Base-by-base conservation (phyloP, 1,284 basidiomycete species). In the Cutaneotrichosporon sp. region DNA sequence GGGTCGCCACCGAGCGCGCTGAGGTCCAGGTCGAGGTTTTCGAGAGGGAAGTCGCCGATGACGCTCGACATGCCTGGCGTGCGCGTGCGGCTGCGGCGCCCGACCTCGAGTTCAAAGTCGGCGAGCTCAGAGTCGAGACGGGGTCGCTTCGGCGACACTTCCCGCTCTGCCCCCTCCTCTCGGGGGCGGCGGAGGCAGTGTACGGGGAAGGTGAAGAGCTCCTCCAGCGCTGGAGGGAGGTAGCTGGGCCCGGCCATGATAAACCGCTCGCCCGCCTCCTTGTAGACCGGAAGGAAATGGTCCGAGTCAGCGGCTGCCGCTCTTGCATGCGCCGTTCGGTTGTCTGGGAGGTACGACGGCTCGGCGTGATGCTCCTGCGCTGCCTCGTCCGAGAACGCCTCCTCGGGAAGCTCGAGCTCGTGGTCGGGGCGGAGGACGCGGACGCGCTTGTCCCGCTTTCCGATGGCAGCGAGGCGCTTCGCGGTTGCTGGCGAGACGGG, bases 151-250 rank as follows among this genome's bases (percentile, higher is more conserved):
- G 51, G 42, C 25, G 57, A 31, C n/a, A 43, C 66, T 38, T 69
- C 58, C 18, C 46, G 25, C 27, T 49, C 58, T 18, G 5, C 51
- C 33, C 45, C 45, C 24, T 20, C 51, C 31, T 58, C 63, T 80
- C 82, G 74, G 58, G 79, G 79, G 54, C 77, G 52, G 66, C 80
- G 58, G 73, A 82, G 78, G 20, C 80, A 81, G 56, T 79, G 81
- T 11, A 87, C 69, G n/a, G 91, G 91, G 55, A 91, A 88, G 79
- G 90, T 84, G 81, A 97, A 97, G 59, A 97, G 80, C 59, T 89
- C 86, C 0, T 85, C 83, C 9, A 97, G 83, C 75, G 94, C 91
- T 0, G 90, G 88, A 0, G 87, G 86, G 24, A 79, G 68, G 1
- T 74, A 74, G 31, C 93, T 80, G 4, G 90, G 91, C 0, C 88